phyloP scores from a whole-genome alignment of 225 moss, liverwort and hornwort species.

The Pseudisothecium myosuroides region DNA sequence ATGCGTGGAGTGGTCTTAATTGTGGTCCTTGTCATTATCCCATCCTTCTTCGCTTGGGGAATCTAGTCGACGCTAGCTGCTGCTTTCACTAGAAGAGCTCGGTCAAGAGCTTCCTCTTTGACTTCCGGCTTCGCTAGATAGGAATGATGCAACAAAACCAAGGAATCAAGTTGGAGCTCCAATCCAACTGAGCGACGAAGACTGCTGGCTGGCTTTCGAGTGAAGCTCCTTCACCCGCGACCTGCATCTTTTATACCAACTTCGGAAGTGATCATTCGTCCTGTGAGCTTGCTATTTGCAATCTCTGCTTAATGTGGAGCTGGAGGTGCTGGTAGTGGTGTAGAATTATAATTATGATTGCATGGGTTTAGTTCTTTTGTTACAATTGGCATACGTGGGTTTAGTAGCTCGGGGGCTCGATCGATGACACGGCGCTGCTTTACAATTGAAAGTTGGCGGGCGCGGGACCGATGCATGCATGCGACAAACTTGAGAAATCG shows the following conservation, averaged over 20 bases:
- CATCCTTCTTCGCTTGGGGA: not conserved
- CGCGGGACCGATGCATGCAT: not conserved
- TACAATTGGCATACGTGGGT: not conserved
- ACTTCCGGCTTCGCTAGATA: not conserved
- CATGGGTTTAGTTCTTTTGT: not conserved
- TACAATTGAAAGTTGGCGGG: not conserved
- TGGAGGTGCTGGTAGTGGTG: not conserved
- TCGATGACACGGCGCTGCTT: not conserved
- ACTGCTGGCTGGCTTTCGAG: no score
- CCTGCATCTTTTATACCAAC: not conserved
- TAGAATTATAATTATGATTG: not conserved
- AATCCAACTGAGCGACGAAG: not conserved
- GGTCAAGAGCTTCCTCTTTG: slow-evolving; percentile 1
- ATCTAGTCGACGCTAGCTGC: slow-evolving; percentile 2
- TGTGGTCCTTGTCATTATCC: not conserved
- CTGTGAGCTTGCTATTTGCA: not conserved
- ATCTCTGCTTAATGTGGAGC: not conserved
- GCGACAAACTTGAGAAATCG: not conserved
- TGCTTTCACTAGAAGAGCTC: not conserved
- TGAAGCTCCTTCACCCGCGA: not conserved
- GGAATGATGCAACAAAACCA: not conserved
- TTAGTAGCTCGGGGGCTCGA: not conserved
- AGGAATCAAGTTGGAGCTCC: not conserved
- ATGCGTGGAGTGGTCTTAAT: slow-evolving; percentile 3
- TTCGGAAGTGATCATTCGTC: not conserved